Evolutionary conservation across 805 yeast genomes (phyloP).

Genomic region (Komagataella mondaviorum): DNA sequence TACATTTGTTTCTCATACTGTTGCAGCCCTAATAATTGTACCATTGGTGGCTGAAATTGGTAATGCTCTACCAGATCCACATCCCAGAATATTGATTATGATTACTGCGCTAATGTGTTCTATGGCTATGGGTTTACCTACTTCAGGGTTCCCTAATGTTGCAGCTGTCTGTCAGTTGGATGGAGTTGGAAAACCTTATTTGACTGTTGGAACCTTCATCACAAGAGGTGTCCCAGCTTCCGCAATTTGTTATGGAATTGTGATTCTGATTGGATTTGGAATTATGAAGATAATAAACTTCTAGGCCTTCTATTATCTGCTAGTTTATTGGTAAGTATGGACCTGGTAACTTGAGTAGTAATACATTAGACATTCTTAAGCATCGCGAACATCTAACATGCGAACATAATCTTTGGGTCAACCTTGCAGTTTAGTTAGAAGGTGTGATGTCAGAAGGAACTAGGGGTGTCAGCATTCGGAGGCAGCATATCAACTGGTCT

Average conservation of each 20-base stretch:
- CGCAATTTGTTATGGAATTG: slow-evolving; percentile 53
- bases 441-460: background rate
- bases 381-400: background rate
- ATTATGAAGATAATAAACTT: slow-evolving; percentile 49
- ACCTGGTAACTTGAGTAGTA: background rate
- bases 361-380: background rate
- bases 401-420: no score
- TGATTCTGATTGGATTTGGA: slow-evolving; percentile 69
- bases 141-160: slow-evolving; percentile 95
- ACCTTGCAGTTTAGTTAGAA: background rate
- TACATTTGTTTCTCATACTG: slow-evolving; percentile 93
- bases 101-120: slow-evolving; percentile 63
- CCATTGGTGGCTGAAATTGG: slow-evolving; percentile 91
- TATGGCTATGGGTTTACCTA: slow-evolving; percentile 95
- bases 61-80: slow-evolving; percentile 58
- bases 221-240: slow-evolving; percentile 87
- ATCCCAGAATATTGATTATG: slow-evolving; percentile 71
- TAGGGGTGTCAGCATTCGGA: background rate
- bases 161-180: slow-evolving; percentile 93
- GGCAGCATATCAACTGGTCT: background rate
- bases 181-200: slow-evolving; percentile 81
- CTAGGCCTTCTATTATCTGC: slow-evolving; percentile 10
- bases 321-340: background rate
- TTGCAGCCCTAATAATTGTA: slow-evolving; percentile 85
- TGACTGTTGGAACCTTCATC: slow-evolving; percentile 77